Percentiles rank a stretch among this genome's conserved stretches.
Conservation (phyloP, 495 filamentous ascomycete genomes). For the Annulohypoxylon stygium region DNA sequence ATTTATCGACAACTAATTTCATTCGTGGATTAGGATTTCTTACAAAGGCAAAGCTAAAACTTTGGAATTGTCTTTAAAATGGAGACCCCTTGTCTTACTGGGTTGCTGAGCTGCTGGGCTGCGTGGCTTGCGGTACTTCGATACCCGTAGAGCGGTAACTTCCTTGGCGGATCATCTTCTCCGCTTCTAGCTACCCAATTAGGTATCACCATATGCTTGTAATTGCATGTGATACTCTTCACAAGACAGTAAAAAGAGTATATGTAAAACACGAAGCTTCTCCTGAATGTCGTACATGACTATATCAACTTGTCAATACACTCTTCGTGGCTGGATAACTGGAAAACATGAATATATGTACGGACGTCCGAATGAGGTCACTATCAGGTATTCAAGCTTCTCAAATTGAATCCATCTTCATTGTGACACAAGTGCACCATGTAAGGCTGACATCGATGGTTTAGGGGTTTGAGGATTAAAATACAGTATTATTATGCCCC, state of each 20-base stretch:
- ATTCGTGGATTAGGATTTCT: not conserved
- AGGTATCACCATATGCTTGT: not conserved
- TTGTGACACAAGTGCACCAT: not conserved
- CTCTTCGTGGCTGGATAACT: not conserved
- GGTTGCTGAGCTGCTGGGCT: too few relatives aligned
- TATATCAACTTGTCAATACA: not conserved
- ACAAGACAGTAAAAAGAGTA: not conserved
- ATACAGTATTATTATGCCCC: slow-evolving; percentile 7
- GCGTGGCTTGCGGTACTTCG: not conserved
- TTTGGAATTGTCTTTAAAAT: slow-evolving; percentile 1
- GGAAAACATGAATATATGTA: not conserved
- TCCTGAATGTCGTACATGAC: not conserved
- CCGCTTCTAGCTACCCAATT: slow-evolving; percentile 22
- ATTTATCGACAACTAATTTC: not conserved
- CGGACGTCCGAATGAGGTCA: not conserved
- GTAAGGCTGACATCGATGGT: not conserved
- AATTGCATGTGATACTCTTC: slow-evolving; percentile 3
- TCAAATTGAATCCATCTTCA: not conserved
- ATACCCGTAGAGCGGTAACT: not conserved
- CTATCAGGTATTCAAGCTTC: not conserved
- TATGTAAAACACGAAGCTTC: slow-evolving; percentile 16
- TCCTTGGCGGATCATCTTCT: slow-evolving; percentile 14
- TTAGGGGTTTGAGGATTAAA: not conserved
- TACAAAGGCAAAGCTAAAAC: slow-evolving; percentile 2
- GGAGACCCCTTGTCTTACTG: slow-evolving; percentile 2